Base-by-base conservation (phyloP, 129 eudicot genomes). In the Glebionis coronaria region DNA sequence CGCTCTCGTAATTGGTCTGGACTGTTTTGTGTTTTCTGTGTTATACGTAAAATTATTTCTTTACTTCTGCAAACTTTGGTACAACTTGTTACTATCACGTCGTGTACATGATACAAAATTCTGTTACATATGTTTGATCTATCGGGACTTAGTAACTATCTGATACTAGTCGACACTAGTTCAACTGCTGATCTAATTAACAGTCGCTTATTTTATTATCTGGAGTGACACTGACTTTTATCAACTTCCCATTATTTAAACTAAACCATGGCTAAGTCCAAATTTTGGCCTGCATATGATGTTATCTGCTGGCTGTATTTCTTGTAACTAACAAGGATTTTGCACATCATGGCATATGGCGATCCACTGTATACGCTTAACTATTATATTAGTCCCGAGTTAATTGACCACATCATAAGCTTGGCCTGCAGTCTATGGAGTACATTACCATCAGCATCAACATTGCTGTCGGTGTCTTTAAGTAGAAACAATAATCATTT, bases 381-480 rank as follows among this genome's bases (percentile, higher is more conserved):
- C 8, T 11, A 19, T 63, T 66, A 67, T 31, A 15, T 57, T 38
- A 47, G 42, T 44, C 9, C 56, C 9, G 12, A 59, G 63, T 67
- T 44, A 12, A 18, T 59, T 73, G 51, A 73, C 62, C 47, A 31
- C 20, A 57, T 58, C 40, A 64, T 73, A 46, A 65, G 49, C 9
- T 25, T 61, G 80, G 80, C 80, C 80, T 60, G 80, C 80, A 68
- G 69, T 42, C 68, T 21, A 51, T 53, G 77, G 56, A 42, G 21
- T 42, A 31, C 44, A 44, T 44, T 20, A 54, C 50, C 70, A 38
- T 47, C 63, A n/a, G 20, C 44, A 45, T 59, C 58, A 47, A 68
- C 56, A 55, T 64, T 46, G 76, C 38, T 71, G 77, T 52, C 14
- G 9, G 14, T 12, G 18, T 42, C 35, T 51, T 67, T 29, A 15